A percentile compares a stretch with the other conserved stretches of the same genome.
phyloP scores from a whole-genome alignment of 2,329 filamentous ascomycete genomes.

The Beauveria pseudobassiana region DNA sequence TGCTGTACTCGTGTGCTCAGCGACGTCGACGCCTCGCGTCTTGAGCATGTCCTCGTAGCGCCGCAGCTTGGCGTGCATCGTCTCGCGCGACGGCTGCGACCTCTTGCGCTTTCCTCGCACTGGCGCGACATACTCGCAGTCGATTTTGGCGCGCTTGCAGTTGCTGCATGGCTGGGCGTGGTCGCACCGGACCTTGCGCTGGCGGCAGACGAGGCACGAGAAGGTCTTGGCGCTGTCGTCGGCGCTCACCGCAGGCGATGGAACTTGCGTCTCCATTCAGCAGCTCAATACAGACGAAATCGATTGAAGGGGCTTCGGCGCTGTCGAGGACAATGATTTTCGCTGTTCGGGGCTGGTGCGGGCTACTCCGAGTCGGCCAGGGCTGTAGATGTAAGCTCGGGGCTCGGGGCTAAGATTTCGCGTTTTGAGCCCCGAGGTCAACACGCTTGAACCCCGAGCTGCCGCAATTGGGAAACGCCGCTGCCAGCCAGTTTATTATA shows the following conservation, averaged over 20 bases:
- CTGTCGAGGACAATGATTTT: neutral
- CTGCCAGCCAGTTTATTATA: neutral
- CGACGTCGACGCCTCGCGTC: conserved; percentile 7
- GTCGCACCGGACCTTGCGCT: conserved; percentile 36
- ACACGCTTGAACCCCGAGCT: neutral
- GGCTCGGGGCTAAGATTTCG: conserved; percentile 3
- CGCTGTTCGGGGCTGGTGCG: neutral
- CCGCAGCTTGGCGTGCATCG: conserved; percentile 54
- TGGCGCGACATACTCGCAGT: conserved; percentile 27
- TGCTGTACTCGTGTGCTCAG: neutral
- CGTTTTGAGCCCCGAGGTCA: conserved; percentile 5
- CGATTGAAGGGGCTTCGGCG: too few species aligned
- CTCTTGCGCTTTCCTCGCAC: conserved; percentile 22
- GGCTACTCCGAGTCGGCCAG: neutral
- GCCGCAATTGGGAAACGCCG: neutral
- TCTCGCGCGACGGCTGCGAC: conserved; percentile 22
- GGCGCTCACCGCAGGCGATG: neutral
- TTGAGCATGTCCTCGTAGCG: conserved; percentile 39
- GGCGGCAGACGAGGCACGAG: conserved; percentile 29
- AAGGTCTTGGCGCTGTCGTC: conserved; percentile 1
- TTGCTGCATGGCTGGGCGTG: conserved; percentile 34
- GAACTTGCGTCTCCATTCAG: neutral
- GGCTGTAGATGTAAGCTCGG: neutral
- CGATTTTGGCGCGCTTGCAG: conserved; percentile 29
- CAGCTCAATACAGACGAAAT: too few species aligned